These are phyloP conservation scores for Brassica incana DNA, from an alignment of 345 rosid species.

Conservation along the genomic window DNA sequence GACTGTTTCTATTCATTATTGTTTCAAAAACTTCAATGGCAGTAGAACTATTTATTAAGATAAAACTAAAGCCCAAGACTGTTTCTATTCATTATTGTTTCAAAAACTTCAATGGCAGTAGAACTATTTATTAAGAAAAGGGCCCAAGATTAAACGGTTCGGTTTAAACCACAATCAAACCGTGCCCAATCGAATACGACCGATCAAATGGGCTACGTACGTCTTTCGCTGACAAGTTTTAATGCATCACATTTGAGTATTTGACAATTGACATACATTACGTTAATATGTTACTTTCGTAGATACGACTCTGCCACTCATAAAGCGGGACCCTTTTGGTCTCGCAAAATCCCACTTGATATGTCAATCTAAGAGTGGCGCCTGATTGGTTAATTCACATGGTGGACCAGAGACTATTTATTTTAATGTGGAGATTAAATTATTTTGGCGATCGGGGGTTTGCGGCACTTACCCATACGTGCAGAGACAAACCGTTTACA, in stretches of 20 bases:
- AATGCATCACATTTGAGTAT: neutral
- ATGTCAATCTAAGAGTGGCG: neutral
- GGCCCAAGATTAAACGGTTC: neutral
- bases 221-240: neutral
- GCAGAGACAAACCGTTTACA: slow-evolving; percentile 13
- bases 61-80: neutral
- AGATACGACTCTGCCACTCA: neutral
- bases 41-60: neutral
- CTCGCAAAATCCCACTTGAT: neutral
- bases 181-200: neutral
- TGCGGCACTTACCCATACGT: neutral
- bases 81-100: neutral
- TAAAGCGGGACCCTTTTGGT: neutral
- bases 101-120: neutral
- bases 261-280: neutral
- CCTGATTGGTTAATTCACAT: neutral
- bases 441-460: neutral
- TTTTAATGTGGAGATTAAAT: neutral
- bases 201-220: neutral
- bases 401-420: neutral
- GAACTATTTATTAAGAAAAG: neutral
- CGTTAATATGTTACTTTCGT: neutral
- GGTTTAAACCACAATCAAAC: neutral
- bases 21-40: neutral
- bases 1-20: neutral